phyloP scores from a whole-genome alignment of 306 rosid species.

The Inga laurina region DNA sequence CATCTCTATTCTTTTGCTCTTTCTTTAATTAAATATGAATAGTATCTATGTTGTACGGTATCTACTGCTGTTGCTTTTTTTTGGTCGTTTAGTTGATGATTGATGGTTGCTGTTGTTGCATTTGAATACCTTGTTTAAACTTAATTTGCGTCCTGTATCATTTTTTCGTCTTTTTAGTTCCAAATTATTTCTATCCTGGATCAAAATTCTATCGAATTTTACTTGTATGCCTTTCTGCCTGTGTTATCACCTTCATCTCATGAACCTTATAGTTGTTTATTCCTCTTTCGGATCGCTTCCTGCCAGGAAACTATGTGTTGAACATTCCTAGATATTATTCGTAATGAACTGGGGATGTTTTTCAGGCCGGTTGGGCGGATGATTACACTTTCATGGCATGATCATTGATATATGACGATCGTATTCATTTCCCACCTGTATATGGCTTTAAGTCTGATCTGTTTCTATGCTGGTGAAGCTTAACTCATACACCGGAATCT shows the following conservation, averaged over 20 bases:
- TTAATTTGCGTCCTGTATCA: neutral
- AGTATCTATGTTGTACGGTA: neutral
- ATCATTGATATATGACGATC: neutral
- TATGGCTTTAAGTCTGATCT: neutral
- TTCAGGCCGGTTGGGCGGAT: neutral
- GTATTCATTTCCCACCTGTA: neutral
- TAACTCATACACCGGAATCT: conserved; percentile 31
- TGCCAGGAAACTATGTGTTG: neutral
- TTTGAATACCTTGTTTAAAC: neutral
- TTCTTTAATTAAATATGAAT: neutral
- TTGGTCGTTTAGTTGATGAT: neutral
- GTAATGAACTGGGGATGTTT: neutral
- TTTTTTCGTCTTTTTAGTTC: neutral
- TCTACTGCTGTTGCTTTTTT: neutral
- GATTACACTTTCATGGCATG: neutral
- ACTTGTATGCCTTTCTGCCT: neutral
- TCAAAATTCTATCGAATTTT: neutral
- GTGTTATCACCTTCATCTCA: neutral
- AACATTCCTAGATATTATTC: neutral
- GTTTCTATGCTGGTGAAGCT: conserved; percentile 40
- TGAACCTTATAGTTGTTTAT: neutral
- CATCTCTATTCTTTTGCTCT: neutral
- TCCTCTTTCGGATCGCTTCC: neutral
- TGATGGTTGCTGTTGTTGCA: neutral
- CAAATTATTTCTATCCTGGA: neutral